Conservation (phyloP, 2,329 filamentous ascomycete genomes). For the Aspergillus sp. region DNA sequence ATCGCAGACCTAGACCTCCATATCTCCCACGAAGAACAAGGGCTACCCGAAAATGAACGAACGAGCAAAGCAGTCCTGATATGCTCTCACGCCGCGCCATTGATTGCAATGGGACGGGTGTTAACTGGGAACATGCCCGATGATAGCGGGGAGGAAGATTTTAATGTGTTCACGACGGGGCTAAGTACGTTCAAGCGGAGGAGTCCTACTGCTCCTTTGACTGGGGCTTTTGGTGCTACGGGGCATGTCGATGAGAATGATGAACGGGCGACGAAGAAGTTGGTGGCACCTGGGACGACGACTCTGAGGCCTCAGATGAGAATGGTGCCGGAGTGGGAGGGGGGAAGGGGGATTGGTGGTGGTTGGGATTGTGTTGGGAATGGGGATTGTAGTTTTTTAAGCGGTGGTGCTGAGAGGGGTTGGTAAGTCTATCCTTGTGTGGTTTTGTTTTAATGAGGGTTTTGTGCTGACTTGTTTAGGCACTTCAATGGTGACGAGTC, state of each 20-base stretch:
- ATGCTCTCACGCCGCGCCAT: slow-evolving; percentile 80
- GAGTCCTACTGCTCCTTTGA: slow-evolving; percentile 13
- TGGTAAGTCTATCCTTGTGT: slow-evolving; percentile 55
- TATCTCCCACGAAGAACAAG: slow-evolving; percentile 37
- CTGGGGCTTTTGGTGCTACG: background rate
- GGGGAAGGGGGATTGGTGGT: slow-evolving; percentile 58
- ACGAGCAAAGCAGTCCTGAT: slow-evolving; percentile 59
- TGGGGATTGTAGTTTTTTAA: slow-evolving; percentile 78
- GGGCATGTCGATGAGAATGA: background rate
- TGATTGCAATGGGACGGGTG: slow-evolving; percentile 78
- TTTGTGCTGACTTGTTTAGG: slow-evolving; percentile 20
- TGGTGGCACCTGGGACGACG: slow-evolving; percentile 25
- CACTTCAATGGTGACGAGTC: slow-evolving; percentile 43
- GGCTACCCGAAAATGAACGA: slow-evolving; percentile 44
- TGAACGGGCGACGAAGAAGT: background rate
- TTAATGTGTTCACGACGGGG: slow-evolving; percentile 75
- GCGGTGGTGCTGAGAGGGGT: slow-evolving; percentile 73
- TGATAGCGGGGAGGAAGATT: slow-evolving; percentile 67
- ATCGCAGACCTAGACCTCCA: slow-evolving; percentile 64
- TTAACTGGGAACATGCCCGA: slow-evolving; percentile 73
- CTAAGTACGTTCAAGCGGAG: slow-evolving; percentile 61
- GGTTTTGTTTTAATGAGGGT: slow-evolving; percentile 18
- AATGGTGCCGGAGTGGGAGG: slow-evolving; percentile 47
- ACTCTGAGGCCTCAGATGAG: slow-evolving; percentile 12
- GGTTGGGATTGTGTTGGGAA: slow-evolving; percentile 76